phyloP scores from a whole-genome alignment of 2,329 filamentous ascomycete genomes.

The Chrysoporthe puriensis region DNA sequence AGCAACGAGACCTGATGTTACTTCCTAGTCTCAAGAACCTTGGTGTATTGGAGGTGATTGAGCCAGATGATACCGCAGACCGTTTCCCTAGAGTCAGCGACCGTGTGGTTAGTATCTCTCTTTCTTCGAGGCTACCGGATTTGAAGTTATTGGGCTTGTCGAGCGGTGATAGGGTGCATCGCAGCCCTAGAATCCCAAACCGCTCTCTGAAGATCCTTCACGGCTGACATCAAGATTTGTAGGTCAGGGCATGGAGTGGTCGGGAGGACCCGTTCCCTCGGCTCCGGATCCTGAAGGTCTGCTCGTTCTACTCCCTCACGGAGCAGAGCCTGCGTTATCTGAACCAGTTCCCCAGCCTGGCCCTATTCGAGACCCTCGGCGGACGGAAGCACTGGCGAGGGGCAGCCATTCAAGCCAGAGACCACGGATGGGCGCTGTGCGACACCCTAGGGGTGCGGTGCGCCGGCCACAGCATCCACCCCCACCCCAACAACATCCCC shows the following conservation, averaged over 20 bases:
- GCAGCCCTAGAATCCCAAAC: not conserved
- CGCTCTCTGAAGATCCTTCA: no score
- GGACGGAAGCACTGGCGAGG: not conserved
- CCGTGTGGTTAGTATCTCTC: not conserved
- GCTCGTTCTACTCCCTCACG: constrained; percentile 6
- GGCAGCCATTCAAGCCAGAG: not conserved
- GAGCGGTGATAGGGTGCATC: no score
- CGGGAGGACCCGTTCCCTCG: constrained; percentile 14
- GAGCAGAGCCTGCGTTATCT: constrained; percentile 14
- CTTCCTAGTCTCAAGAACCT: constrained; percentile 22
- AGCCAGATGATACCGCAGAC: not conserved
- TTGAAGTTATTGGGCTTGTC: not conserved
- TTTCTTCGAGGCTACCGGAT: not conserved
- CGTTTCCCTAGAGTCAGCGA: constrained; percentile 20
- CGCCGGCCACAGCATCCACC: not conserved
- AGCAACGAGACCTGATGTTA: constrained; percentile 14
- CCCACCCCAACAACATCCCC: not conserved
- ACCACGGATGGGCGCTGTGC: constrained; percentile 14
- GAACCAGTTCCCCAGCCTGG: constrained; percentile 15
- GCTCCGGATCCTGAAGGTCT: constrained; percentile 16
- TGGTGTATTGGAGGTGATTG: constrained; percentile 24
- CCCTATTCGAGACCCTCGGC: constrained; percentile 9
- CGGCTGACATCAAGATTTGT: not conserved
- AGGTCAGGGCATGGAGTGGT: constrained; percentile 8
- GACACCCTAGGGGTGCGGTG: not conserved